Evolutionary conservation across 2,329 filamentous ascomycete species (phyloP).

Genomic region (Aspergillus felis): DNA sequence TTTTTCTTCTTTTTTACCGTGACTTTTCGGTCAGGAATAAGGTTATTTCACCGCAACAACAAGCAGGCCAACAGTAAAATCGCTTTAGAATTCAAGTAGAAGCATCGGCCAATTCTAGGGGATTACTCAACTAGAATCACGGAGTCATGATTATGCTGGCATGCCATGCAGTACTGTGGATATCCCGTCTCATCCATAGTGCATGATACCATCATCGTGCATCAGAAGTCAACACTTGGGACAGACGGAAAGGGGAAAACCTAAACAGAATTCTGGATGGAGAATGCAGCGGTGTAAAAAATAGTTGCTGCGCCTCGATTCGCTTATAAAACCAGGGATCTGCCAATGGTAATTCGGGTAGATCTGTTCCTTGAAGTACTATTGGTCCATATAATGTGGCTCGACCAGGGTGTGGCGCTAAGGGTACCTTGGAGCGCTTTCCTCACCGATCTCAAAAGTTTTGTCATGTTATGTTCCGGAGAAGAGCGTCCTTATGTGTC

Average conservation of each 20-base stretch:
- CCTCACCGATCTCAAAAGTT: background rate
- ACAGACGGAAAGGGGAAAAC: background rate
- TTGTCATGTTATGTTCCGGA: background rate
- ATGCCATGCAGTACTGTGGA: background rate
- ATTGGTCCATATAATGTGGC: background rate
- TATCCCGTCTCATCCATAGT: background rate
- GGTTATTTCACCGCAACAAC: background rate
- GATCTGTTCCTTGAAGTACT: background rate
- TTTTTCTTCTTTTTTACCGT: background rate
- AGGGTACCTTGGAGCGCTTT: background rate
- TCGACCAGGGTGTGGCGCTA: background rate
- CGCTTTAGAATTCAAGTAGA: background rate
- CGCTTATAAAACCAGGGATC: background rate
- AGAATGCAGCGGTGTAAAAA: background rate
- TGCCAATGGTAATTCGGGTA: background rate
- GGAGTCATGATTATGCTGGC: background rate
- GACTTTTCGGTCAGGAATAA: background rate
- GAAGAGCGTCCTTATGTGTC: background rate
- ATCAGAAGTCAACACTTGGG: background rate
- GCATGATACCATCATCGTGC: background rate
- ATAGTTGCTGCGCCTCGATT: background rate
- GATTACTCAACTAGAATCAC: background rate
- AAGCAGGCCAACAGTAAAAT: background rate
- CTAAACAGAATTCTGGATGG: background rate
- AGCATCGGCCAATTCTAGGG: background rate